Percentiles rank a stretch among this genome's conserved stretches.
These are phyloP conservation scores for Sphagnum magellanicum DNA, from an alignment of 228 moss, liverwort and hornwort genomes.

Conservation along the genomic window DNA sequence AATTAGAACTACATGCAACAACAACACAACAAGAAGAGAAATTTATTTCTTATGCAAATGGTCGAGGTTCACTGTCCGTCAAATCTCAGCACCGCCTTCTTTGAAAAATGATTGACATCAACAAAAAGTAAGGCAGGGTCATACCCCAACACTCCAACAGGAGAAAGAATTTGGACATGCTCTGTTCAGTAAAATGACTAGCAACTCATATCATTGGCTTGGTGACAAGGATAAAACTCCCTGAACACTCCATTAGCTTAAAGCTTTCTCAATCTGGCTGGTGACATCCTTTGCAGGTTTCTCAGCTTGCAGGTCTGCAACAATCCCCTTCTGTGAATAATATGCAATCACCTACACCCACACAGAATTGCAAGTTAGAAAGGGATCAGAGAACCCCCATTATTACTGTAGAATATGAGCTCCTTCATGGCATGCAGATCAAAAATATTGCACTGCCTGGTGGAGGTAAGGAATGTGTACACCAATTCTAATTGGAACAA, in stretches of 20 bases:
- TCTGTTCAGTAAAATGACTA: no score
- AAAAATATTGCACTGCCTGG: neutral
- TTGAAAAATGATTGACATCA: no score
- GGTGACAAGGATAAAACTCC: slow-evolving; percentile 15
- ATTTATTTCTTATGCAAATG: no score
- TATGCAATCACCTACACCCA: slow-evolving; percentile 49
- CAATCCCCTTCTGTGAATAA: slow-evolving; percentile 57
- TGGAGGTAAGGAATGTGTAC: neutral
- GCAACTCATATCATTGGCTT: neutral
- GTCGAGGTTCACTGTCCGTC: no score
- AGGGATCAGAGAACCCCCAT: neutral
- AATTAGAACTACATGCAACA: no score
- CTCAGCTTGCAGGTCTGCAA: slow-evolving; percentile 54
- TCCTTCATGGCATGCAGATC: neutral
- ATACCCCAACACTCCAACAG: no score
- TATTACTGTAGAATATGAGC: neutral
- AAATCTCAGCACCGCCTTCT: no score
- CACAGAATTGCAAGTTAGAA: neutral
- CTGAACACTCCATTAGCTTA: slow-evolving; percentile 16
- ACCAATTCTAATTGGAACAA: no score
- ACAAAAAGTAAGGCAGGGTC: no score
- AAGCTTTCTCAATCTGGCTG: slow-evolving; percentile 45
- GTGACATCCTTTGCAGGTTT: slow-evolving; percentile 50
- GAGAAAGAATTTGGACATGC: no score
- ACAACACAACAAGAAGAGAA: no score